Conservation (phyloP, 805 yeast species). For the Sugiyamaella boreocaroliniensis region DNA sequence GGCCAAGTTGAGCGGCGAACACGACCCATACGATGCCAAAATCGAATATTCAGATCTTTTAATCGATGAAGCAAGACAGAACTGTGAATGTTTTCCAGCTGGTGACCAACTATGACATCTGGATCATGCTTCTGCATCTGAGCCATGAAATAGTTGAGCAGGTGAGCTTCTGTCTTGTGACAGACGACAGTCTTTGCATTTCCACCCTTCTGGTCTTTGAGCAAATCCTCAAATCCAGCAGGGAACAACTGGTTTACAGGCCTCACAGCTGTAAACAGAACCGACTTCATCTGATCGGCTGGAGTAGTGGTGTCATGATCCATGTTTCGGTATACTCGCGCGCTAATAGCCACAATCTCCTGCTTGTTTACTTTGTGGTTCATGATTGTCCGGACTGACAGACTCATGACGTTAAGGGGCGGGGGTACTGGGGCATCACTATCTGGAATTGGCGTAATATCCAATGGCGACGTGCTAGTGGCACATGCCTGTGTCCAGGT, state of each 20-base stretch:
- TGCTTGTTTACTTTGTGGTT: conserved; percentile 69
- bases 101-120: conserved; percentile 84
- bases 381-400: conserved; percentile 76
- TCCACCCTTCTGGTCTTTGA: conserved; percentile 43
- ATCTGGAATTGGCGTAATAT: conserved; percentile 42
- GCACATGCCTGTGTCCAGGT: conserved; percentile 80
- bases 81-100: conserved; percentile 68
- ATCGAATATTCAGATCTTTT: conserved; percentile 59
- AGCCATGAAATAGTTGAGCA: conserved; percentile 70
- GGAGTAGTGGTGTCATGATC: conserved; percentile 72
- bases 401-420: conserved; percentile 61
- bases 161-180: conserved; percentile 66
- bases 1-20: conserved; percentile 69
- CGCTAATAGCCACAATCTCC: conserved; percentile 78
- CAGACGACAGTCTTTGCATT: conserved; percentile 37
- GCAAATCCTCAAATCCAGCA: conserved; percentile 56
- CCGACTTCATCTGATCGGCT: conserved; percentile 53
- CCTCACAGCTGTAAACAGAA: conserved; percentile 65
- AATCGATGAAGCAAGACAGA: conserved; percentile 78
- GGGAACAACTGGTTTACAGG: conserved; percentile 66
- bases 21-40: conserved; percentile 65
- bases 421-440: conserved; percentile 43
- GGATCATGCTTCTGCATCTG: conserved; percentile 76
- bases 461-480: conserved; percentile 38
- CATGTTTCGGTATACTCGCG: conserved; percentile 61